Conservation (phyloP, 1,284 basidiomycete species). For the Inonotus hispidus region DNA sequence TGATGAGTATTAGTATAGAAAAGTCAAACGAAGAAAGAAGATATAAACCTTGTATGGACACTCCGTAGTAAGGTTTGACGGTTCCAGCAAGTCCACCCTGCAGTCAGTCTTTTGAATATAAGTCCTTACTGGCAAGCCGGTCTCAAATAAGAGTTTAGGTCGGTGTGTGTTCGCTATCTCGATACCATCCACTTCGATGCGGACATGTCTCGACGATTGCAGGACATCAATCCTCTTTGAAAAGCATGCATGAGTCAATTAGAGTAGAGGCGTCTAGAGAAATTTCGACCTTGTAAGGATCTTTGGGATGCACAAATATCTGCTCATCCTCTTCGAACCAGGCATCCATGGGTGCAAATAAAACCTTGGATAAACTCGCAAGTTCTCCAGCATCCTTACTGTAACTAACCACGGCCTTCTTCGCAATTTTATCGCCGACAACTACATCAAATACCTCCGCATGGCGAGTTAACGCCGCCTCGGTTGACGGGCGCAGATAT, state of each 20-base stretch:
- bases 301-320: constrained; percentile 56
- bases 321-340: constrained; percentile 69
- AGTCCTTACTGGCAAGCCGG: constrained; percentile 47
- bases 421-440: constrained; percentile 35
- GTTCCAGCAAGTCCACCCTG: constrained; percentile 43
- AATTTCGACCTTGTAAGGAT: constrained; percentile 57
- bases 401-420: constrained; percentile 39
- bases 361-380: constrained; percentile 43
- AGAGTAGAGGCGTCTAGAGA: neutral
- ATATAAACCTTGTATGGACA: constrained; percentile 61
- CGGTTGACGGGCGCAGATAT: constrained; percentile 33
- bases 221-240: constrained; percentile 53
- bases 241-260: neutral
- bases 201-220: constrained; percentile 53
- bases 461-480: constrained; percentile 23
- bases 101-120: constrained; percentile 59
- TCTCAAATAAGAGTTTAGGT: constrained; percentile 55
- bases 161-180: constrained; percentile 54
- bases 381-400: constrained; percentile 33
- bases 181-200: constrained; percentile 53
- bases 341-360: constrained; percentile 46
- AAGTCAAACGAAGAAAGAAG: neutral
- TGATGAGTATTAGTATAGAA: constrained; percentile 6
- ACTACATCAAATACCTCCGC: constrained; percentile 41
- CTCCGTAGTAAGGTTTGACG: constrained; percentile 40